Base-by-base conservation (phyloP, 2,329 filamentous ascomycete genomes). In the Didymella pinodella region DNA sequence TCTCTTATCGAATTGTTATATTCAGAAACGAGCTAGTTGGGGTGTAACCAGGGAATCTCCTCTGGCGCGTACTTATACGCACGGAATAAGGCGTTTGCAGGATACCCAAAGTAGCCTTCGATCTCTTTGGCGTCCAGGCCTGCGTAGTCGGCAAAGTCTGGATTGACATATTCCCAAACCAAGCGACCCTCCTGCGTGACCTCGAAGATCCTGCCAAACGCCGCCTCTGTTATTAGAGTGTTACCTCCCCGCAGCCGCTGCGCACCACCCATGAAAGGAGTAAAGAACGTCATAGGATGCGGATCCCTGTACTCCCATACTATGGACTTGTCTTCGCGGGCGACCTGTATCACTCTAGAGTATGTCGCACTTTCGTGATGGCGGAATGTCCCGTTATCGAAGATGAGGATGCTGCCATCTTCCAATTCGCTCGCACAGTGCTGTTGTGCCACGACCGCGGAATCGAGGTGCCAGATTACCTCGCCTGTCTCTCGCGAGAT, bases 131-230 rank as follows among this genome's bases (percentile, higher is more conserved):
- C 67, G 59, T 64, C 65, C 18, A 75, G 54, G 10, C 66, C 70
- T 28, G 63, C 66, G 54, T 82, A 82, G 46, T 74, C 65, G 18
- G 73, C 72, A 65, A 82, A 78, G 46, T 80, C 72, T 0, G 77
- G 76, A 46, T 79, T 78, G 14, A 81, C 65, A 67, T 78, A 81
- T 63, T 82, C 80, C 78, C 78, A 82, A 20, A 76, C 76, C 7
- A 81, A 64, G 36, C 77, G 68, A 0, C 78, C 78, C n/a, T 74
- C 72, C 22, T 38, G n/a, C 20, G 31, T 48, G 11, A 48, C 46
- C 20, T 48, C 32, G 20, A 47, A 36, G 3, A 48, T 38, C 16
- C 46, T 36, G 11, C 46, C 46, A 22, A 48, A 34, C 7, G 32
- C 32, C 4, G 32, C 32, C 16, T 34, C 32, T 14, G 32, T 34